Base-by-base conservation (phyloP, 768 basidiomycete species). In the Auriscalpium microsporum region DNA sequence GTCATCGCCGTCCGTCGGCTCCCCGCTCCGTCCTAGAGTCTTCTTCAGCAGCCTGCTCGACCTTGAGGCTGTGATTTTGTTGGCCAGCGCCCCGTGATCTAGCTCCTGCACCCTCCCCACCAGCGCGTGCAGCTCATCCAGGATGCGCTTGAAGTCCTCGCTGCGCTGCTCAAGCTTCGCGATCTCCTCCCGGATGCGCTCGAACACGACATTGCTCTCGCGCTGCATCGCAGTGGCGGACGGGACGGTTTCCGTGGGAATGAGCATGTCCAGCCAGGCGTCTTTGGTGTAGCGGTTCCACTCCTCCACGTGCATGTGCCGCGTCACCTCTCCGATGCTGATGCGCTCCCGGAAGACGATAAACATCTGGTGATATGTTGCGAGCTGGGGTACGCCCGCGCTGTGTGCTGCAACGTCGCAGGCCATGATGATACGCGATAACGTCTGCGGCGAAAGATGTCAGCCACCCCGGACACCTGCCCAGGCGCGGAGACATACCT, bases 321-420 rank as follows among this genome's bases (percentile, higher is more conserved):
- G 58, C 46, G 60, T 59, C 45, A 61, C 40, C 34, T 56, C 60
- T 13, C 60, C 60, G 2, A 40, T 34, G 28, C 58, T 58, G 49
- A 61, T 59, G 46, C 58, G 47, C 33, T 59, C 60, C 23, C 58
- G 54, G 35, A 61, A 61, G 8, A 47, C 33, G 54, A 19, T 48
- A 38, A 61, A 44, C 10, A 17, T 53, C 36, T 57, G 42, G n/a
- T 10, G 33, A 14, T 35, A 48, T 21, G 16, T 47, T 40, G 36
- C 48, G 7, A 48, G 45, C 28, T 52, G 49, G 19, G 58, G 60
- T 13, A 59, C 53, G n/a, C 53, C 58, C 16, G 50, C 45, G 49
- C 60, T 61, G n/a, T 19, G 23, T 19, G 48, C 40, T 16, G 55
- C 54, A 17, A 60, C 58, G 23, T 59, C 55, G 50, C 60, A 59